Evolutionary conservation across 768 basidiomycete species (phyloP), one percentile per base, ranked within the genome.

Genomic region (Termitomyces bulborhizus): DNA sequence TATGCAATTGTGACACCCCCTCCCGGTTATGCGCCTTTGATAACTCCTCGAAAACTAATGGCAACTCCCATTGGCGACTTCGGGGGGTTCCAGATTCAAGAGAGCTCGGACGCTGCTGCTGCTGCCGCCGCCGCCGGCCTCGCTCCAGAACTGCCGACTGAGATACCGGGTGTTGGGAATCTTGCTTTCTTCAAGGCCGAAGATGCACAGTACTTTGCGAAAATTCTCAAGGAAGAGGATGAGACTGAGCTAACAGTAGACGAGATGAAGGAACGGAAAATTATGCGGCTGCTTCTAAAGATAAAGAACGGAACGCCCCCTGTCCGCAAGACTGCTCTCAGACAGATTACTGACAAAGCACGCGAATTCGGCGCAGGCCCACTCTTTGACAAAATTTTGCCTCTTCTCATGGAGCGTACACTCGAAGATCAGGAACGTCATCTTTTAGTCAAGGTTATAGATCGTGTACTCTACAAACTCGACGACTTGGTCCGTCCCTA

Each of bases 251-350:
- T 98, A 46, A 84, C 89, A 0, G 89, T 98, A 7, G 97, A 98
- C 48, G 97, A 99, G 75, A 90, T 98, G 85, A 99, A 99, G 74
- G 97, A 98, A 74, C 86, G 96, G 66, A 99, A 98, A 72, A 98
- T 98, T 64, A 98, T 98, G 95, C 88, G 97, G 26, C 74, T 99
- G 24, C 76, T 99, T 51, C 81, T 99, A 63, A 98, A 98, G 74
- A 98, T 99, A 74, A 98, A 99, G 79, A 99, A 98, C 67, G 97
- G 97, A 47, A 98, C 96, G 3, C 97, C 97, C 27, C 96, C 97
- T 11, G 94, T 98, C 56, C 88, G 97, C 55, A 99, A 99, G 72
- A 93, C 96, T 1, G 97, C 97, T 12, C 84, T 98, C 37, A 84
- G 96, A 50, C 96, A 98, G 68, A 98, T 99, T 64, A 98, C 97